These are phyloP conservation scores for Tolypocladium sp. DNA, from an alignment of 2,329 filamentous ascomycete genomes.

Conservation along the genomic window DNA sequence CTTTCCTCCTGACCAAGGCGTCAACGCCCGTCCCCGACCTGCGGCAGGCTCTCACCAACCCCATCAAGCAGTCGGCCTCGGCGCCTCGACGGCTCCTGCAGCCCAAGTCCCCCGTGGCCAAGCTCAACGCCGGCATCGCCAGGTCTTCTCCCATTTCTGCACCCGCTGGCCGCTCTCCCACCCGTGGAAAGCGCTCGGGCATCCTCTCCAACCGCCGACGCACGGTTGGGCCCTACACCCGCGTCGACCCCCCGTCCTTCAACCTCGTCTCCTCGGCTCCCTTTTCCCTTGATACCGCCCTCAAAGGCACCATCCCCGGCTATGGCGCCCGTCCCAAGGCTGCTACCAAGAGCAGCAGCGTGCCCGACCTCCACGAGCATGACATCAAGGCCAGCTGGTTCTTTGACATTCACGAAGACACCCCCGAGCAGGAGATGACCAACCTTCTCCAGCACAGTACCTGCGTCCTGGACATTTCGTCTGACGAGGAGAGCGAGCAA, in stretches of 20 bases:
- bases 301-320: constrained; percentile 63
- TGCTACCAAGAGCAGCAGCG: constrained; percentile 9
- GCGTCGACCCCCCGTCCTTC: constrained; percentile 63
- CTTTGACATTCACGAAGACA: constrained; percentile 93
- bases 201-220: constrained; percentile 61
- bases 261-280: constrained; percentile 47
- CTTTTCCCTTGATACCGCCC: constrained; percentile 77
- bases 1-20: constrained; percentile 31
- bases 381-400: constrained; percentile 63
- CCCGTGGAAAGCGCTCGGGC: constrained; percentile 57
- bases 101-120: constrained; percentile 42
- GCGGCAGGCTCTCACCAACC: constrained; percentile 19
- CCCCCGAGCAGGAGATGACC: constrained; percentile 79
- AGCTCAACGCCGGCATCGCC: constrained; percentile 31
- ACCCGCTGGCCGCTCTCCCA: constrained; percentile 75
- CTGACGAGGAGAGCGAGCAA: constrained; percentile 66
- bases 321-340: constrained; percentile 38
- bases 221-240: constrained; percentile 52
- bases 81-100: constrained; percentile 36
- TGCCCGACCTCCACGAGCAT: constrained; percentile 26
- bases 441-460: constrained; percentile 91
- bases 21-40: constrained; percentile 24
- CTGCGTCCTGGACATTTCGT: constrained; percentile 77
- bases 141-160: constrained; percentile 50
- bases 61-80: constrained; percentile 19